phyloP scores from a whole-genome alignment of 169 alveolate genomes.

The Cryptosporidium tyzzeri region DNA sequence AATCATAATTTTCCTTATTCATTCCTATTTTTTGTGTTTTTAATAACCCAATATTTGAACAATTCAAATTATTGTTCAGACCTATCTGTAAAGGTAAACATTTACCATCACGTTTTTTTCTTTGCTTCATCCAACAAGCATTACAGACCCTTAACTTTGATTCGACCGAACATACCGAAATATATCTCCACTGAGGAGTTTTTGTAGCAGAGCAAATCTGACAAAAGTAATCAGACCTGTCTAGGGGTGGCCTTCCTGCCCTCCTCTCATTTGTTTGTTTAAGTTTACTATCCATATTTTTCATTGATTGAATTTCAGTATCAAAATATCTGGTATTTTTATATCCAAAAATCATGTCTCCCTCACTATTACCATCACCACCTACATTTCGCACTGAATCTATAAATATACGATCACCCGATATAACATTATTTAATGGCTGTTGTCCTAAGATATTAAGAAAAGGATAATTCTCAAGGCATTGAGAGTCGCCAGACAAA shows the following conservation, averaged over 20 bases:
- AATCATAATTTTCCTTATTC: conserved; percentile 51
- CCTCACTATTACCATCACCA: conserved; percentile 16
- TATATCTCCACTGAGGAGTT: conserved; percentile 75
- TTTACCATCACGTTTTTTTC: conserved; percentile 70
- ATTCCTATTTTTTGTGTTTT: conserved; percentile 45
- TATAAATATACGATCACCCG: not conserved
- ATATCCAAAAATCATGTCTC: conserved; percentile 39
- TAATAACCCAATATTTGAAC: conserved; percentile 10
- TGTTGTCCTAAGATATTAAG: conserved; percentile 6
- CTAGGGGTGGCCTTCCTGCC: conserved; percentile 75
- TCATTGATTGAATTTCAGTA: conserved; percentile 33
- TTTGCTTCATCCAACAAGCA: conserved; percentile 75
- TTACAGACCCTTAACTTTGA: conserved; percentile 66
- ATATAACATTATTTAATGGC: not conserved
- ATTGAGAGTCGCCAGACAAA: conserved; percentile 65
- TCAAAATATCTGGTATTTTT: conserved; percentile 36
- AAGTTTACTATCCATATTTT: conserved; percentile 52
- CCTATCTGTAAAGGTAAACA: conserved; percentile 38
- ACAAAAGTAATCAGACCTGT: conserved; percentile 71
- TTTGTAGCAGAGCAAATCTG: conserved; percentile 75
- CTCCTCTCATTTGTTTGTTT: conserved; percentile 72
- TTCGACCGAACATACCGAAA: conserved; percentile 66
- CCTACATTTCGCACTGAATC: conserved; percentile 9
- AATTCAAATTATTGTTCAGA: conserved; percentile 25
- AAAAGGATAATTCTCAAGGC: conserved; percentile 39